These are phyloP conservation scores for Fusarium palustre DNA, from an alignment of 2,329 filamentous ascomycete genomes.

Conservation along the genomic window DNA sequence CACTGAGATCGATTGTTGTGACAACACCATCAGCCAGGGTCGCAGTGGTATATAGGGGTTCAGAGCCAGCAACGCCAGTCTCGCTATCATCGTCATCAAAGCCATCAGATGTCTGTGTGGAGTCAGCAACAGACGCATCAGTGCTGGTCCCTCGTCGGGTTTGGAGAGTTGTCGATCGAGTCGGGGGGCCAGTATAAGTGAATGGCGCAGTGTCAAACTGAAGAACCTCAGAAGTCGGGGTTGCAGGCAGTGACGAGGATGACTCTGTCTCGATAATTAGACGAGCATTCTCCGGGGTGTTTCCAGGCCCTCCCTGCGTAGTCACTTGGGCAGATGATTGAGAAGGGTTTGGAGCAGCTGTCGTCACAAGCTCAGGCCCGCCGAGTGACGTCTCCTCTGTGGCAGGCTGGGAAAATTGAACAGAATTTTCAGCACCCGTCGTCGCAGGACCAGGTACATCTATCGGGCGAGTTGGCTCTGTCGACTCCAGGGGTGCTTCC, in stretches of 20 bases:
- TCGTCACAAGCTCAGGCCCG: constrained; percentile 16
- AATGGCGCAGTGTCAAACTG: constrained; percentile 38
- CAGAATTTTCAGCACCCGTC: background rate
- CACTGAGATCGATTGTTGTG: constrained; percentile 39
- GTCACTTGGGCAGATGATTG: background rate
- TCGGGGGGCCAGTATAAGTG: constrained; percentile 31
- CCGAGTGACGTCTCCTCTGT: background rate
- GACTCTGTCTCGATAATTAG: constrained; percentile 15
- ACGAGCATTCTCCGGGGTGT: constrained; percentile 21
- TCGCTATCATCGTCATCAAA: constrained; percentile 22
- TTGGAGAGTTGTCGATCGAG: constrained; percentile 37
- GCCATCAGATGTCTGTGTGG: constrained; percentile 33
- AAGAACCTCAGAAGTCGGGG: constrained; percentile 30
- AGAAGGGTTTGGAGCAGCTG: background rate
- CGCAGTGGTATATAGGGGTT: constrained; percentile 34
- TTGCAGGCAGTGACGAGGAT: background rate
- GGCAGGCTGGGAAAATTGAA: background rate
- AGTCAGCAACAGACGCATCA: constrained; percentile 28
- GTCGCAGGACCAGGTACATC: constrained; percentile 17
- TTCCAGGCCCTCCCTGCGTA: background rate
- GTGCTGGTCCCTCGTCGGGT: constrained; percentile 33
- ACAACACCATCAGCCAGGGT: constrained; percentile 37
- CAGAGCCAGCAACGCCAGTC: constrained; percentile 29
- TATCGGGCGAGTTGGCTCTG: constrained; percentile 14
- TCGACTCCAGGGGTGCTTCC: constrained; percentile 10